Evolutionary conservation across 805 yeast species (phyloP), one percentile per base, ranked within the genome.

Genomic region (Kuraishia capsulata): DNA sequence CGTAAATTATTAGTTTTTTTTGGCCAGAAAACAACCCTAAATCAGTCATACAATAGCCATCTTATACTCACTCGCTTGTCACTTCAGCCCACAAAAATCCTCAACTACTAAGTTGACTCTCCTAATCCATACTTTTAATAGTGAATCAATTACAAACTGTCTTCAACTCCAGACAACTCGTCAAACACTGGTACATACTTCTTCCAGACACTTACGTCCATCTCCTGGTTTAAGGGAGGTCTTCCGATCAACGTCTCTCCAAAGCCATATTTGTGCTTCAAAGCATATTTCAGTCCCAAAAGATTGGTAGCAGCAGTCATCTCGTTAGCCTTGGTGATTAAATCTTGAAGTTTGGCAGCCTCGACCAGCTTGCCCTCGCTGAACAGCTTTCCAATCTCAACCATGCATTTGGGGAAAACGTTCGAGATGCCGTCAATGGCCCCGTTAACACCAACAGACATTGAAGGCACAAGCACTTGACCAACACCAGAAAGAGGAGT

Each of bases 371-470:
- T 59, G 25, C 73, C 74, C 5, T 46, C 53, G 30, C 57, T 53
- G 40, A 43, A 57, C 14, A 65, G 53, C 33, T 61, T 52, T 44
- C 53, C 64, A 30, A 71, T 49, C 33, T 54, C 54, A 33, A 65
- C 65, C 31, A 62, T 61, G 6, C 63, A 53, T 52, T 67, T 65
- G 43, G 78, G 78, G 53, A 59, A 69, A 3, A 67, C 69, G 31
- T 71, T 72, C 30, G 69, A 57, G 30, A 70, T 53, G 4, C 72
- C 77, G 47, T 70, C 76, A 39, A 71, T 64, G 16, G 73, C 59
- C 29, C 75, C 76, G 34, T 54, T 52, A 35, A 61, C 63, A 18
- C 73, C 73, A 19, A 68, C 61, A 1, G 63, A 38, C 37, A 67
- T 52, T n/a, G 65, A 63, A 20, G 76, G 74, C 17, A 69, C 50